These are phyloP conservation scores for Paramecium caudatum DNA, from an alignment of 73 alveolate species.

Conservation along the genomic window DNA sequence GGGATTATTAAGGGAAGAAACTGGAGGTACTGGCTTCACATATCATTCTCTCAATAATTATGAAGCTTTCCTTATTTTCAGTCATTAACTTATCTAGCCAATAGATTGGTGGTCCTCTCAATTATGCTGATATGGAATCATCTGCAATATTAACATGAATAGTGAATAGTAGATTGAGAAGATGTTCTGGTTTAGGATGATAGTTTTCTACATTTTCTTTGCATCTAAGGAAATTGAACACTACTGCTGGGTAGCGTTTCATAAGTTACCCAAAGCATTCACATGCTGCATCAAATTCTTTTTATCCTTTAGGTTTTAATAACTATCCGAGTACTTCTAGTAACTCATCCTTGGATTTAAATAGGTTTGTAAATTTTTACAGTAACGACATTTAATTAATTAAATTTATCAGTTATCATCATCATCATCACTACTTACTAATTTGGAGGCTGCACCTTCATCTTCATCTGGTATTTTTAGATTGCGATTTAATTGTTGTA, in stretches of 20 bases:
- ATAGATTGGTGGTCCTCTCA: conserved; percentile 64
- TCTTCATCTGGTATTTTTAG: neutral
- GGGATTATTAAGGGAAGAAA: conserved; percentile 44
- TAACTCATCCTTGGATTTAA: conserved; percentile 47
- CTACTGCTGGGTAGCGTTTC: conserved; percentile 19
- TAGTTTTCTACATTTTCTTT: conserved; percentile 12
- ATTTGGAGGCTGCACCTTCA: neutral
- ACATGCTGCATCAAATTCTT: conserved; percentile 44
- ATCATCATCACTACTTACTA: neutral
- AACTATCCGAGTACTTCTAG: neutral
- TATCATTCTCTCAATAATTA: conserved; percentile 51
- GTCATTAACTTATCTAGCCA: conserved; percentile 46
- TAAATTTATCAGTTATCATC: conserved; percentile 50
- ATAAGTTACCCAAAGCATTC: conserved; percentile 1
- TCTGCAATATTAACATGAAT: conserved; percentile 15
- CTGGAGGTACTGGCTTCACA: conserved; percentile 59
- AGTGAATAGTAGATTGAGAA: conserved; percentile 28
- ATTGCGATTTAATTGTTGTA: neutral
- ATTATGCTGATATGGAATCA: conserved; percentile 18
- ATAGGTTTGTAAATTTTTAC: conserved; percentile 41
- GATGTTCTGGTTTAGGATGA: conserved; percentile 53
- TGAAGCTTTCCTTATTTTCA: conserved; percentile 58
- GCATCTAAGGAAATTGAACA: conserved; percentile 50
- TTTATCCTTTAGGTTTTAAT: conserved; percentile 27
- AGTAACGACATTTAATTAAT: conserved; percentile 71